Evolutionary conservation across 2,329 filamentous ascomycete genomes (phyloP).

Genomic region (Cercospora sesami): DNA sequence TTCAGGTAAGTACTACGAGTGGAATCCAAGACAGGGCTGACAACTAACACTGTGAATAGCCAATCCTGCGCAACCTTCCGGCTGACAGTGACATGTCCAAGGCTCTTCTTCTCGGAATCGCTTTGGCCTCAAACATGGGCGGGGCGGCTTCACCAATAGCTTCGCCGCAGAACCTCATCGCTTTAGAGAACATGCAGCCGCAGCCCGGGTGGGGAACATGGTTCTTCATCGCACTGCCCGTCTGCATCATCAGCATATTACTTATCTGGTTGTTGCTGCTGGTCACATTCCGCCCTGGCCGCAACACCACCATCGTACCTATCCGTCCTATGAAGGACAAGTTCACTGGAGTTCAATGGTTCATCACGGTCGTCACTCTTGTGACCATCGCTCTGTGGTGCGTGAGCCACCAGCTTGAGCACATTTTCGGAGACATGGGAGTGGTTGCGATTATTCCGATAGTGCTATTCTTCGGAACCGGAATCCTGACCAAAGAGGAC

Average conservation of each 20-base stretch:
- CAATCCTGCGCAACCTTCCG: constrained; percentile 89
- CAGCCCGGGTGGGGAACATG: constrained; percentile 90
- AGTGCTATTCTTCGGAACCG: constrained; percentile 92
- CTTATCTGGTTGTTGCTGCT: constrained; percentile 88
- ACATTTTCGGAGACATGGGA: constrained; percentile 93
- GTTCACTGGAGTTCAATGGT: constrained; percentile 88
- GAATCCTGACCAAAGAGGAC: constrained; percentile 95
- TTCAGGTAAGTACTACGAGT: constrained; percentile 43
- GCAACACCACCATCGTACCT: constrained; percentile 83
- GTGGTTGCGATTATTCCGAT: constrained; percentile 96
- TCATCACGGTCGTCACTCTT: constrained; percentile 81
- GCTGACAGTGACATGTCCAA: constrained; percentile 91
- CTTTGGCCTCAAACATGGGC: constrained; percentile 90
- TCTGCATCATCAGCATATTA: constrained; percentile 84
- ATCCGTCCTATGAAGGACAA: constrained; percentile 86
- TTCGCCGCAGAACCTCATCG: constrained; percentile 95
- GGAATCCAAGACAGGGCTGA: background rate
- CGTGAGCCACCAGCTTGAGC: constrained; percentile 81
- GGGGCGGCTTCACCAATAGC: constrained; percentile 96
- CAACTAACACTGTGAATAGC: constrained; percentile 56
- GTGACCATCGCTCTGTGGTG: constrained; percentile 90
- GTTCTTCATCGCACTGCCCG: constrained; percentile 94
- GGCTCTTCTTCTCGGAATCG: constrained; percentile 91
- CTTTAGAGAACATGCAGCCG: constrained; percentile 91
- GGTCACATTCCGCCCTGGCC: constrained; percentile 78